Evolutionary conservation across 257 asterid species (phyloP).

Genomic region (Avicennia marina): DNA sequence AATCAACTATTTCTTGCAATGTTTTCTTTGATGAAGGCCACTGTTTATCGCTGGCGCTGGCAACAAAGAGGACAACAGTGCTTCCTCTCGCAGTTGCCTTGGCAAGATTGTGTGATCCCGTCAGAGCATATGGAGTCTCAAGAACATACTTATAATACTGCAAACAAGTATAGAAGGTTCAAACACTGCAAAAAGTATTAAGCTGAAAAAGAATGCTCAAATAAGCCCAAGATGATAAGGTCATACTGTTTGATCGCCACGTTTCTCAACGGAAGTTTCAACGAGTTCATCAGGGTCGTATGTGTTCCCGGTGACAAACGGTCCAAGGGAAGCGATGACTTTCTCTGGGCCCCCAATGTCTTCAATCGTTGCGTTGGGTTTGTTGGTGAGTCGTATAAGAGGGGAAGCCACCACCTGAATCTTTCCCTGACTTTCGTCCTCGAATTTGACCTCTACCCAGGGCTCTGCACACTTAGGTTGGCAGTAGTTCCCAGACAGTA

Average conservation of each 20-base stretch:
- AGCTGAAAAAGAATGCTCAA: too few relatives aligned
- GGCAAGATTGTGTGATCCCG: slow-evolving; percentile 92
- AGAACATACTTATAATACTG: slow-evolving; percentile 90
- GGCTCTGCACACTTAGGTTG: slow-evolving; percentile 99
- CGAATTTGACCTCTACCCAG: slow-evolving; percentile 94
- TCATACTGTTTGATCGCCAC: slow-evolving; percentile 76
- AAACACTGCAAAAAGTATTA: not conserved
- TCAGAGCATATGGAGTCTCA: slow-evolving; percentile 88
- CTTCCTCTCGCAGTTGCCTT: slow-evolving; percentile 93
- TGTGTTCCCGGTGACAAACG: slow-evolving; percentile 91
- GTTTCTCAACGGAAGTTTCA: slow-evolving; percentile 68
- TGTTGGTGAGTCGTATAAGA: slow-evolving; percentile 85
- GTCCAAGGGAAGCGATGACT: slow-evolving; percentile 94
- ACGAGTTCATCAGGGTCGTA: slow-evolving; percentile 84
- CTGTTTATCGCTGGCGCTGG: slow-evolving; percentile 86
- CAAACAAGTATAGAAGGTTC: not conserved
- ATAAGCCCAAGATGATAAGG: too few relatives aligned
- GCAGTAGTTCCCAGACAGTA: slow-evolving; percentile 92
- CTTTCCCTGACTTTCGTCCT: slow-evolving; percentile 78
- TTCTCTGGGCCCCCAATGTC: slow-evolving; percentile 89
- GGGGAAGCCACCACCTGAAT: slow-evolving; percentile 96
- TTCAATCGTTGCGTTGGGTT: slow-evolving; percentile 85
- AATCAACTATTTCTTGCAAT: slow-evolving; percentile 77
- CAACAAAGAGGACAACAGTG: slow-evolving; percentile 86
- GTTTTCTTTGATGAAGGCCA: slow-evolving; percentile 72